Evolutionary conservation across 176 grass and related monocot genomes (phyloP), one percentile per base, ranked within the genome.

Genomic region (Musa troglodytarum): DNA sequence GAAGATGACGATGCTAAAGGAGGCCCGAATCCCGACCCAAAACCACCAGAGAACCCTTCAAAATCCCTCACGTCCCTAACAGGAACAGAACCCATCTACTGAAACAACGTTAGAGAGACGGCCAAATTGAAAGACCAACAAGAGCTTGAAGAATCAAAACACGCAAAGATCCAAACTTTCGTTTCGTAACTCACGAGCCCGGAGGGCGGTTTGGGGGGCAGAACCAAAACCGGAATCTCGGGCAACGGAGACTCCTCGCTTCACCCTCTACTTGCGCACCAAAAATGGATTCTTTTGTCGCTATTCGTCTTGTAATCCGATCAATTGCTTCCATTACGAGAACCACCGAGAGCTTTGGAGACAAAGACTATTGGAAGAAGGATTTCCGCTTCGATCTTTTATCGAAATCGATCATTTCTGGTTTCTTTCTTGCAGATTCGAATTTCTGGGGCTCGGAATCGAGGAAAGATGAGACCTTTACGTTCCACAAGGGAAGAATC

Each of bases 141-240:
- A 43, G 2, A 61, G 14, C 4, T 61, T 9, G 57, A 61, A 61
- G 57, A 61, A 61, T 19, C 15, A n/a, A n/a, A 61, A 61, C 17
- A n/a, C 17, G 57, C 17, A 61, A 58, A 55, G 17, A 74, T 43
- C 34, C 34, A 43, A 43, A 7, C 75, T 81, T 74, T n/a, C 43
- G 58, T 52, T 15, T 16, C 50, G 28, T 55, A 50, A 81, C 23
- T 83, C 87, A 91, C 64, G 88, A 84, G 63, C 95, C 95, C 19
- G 95, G 95, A 71, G 95, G 95, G 0, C 95, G 86, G 22, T 84
- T 91, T 1, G 95, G 90, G 3, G 90, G 88, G 73, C 84, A 99
- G 0, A 84, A 94, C 90, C 90, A 97, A 21, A 78, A 97, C 8
- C 87, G 88, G 34, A 91, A 84, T 34, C 65, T 88, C 1, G 80